Conservation (phyloP, 306 rosid genomes). For the Sindora glabra region DNA sequence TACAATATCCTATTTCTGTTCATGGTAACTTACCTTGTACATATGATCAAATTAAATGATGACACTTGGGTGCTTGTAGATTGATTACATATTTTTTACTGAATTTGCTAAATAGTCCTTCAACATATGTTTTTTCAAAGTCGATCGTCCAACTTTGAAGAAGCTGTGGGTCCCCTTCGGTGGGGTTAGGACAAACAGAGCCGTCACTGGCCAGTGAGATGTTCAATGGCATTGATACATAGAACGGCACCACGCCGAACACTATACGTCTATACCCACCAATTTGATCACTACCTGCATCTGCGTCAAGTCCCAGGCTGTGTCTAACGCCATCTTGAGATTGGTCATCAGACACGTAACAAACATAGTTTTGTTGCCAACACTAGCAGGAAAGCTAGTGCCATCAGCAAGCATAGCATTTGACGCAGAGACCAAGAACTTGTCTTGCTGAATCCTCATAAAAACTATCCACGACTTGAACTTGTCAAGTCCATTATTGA, state of each 20-base stretch:
- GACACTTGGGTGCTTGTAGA: too few relatives aligned
- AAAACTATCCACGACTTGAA: slow-evolving; percentile 80
- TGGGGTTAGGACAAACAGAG: slow-evolving; percentile 36
- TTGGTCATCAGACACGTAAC: slow-evolving; percentile 71
- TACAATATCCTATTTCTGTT: too few relatives aligned
- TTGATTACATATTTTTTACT: too few relatives aligned
- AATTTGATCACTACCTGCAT: slow-evolving; percentile 61
- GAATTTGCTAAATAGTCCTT: too few relatives aligned
- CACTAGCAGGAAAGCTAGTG: slow-evolving; percentile 40
- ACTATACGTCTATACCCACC: slow-evolving; percentile 73
- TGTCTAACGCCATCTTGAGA: slow-evolving; percentile 78
- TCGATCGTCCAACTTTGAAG: too few relatives aligned
- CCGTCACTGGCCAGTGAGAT: slow-evolving; percentile 76
- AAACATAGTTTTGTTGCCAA: slow-evolving; percentile 69
- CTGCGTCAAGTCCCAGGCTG: slow-evolving; percentile 88
- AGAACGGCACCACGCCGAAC: slow-evolving; percentile 68
- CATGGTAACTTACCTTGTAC: too few relatives aligned
- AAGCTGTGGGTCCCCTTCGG: neutral
- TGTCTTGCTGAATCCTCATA: slow-evolving; percentile 66
- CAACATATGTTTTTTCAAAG: too few relatives aligned
- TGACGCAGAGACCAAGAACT: slow-evolving; percentile 64
- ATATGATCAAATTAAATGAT: too few relatives aligned
- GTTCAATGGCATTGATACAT: slow-evolving; percentile 56
- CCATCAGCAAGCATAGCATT: slow-evolving; percentile 64
- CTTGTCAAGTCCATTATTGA: slow-evolving; percentile 70